Conservation (phyloP, 148 eudicot genomes). For the Chenopodium suecicum region DNA sequence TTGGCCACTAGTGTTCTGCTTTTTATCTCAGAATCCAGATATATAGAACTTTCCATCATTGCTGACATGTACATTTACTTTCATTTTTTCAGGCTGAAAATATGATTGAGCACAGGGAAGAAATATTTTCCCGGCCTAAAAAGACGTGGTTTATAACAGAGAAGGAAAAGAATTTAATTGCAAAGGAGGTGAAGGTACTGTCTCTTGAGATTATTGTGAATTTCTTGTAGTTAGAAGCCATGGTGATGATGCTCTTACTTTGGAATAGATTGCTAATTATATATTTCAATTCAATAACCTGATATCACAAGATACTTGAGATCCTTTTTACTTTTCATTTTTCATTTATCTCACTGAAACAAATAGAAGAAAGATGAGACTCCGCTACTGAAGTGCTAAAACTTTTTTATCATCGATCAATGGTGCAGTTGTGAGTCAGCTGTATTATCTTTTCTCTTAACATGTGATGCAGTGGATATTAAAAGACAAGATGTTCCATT, state of each 20-base stretch:
- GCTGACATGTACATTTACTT: neutral
- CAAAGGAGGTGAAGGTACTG: constrained; percentile 63
- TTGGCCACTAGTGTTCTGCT: neutral
- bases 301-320: neutral
- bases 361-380: neutral
- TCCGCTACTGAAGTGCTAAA: neutral
- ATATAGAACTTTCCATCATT: neutral
- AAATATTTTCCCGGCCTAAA: constrained; percentile 81
- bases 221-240: neutral
- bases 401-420: neutral
- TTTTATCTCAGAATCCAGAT: neutral
- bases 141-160: constrained; percentile 85
- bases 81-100: constrained; percentile 68
- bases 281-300: neutral
- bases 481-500: neutral
- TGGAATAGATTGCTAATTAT: neutral
- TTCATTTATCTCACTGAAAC: neutral
- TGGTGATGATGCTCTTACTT: neutral
- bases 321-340: neutral
- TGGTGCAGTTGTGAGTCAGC: neutral
- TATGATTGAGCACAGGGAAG: constrained; percentile 83
- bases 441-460: neutral
- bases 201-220: neutral
- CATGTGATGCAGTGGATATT: neutral
- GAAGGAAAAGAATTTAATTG: constrained; percentile 69